These are phyloP conservation scores for Zygoascus flipseniorum DNA, from an alignment of 805 yeast genomes.

Conservation along the genomic window DNA sequence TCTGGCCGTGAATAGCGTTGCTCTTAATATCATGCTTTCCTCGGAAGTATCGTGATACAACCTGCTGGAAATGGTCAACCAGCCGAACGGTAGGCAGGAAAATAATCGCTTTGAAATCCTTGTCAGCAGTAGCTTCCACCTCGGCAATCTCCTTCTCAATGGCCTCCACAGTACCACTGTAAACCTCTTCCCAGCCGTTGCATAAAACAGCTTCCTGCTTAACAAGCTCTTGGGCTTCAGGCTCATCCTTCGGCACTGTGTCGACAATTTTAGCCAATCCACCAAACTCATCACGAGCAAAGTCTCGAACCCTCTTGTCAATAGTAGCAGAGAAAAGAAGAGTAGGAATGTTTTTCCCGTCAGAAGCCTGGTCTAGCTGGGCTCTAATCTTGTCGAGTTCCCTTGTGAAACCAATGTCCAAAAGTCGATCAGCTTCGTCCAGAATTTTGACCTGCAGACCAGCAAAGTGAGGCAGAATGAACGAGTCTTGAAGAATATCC, in stretches of 20 bases:
- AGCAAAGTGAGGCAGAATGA: constrained; percentile 39
- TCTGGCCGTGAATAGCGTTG: constrained; percentile 56
- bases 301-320: constrained; percentile 52
- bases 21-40: constrained; percentile 3
- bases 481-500: constrained; percentile 45
- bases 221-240: constrained; percentile 72
- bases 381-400: constrained; percentile 53
- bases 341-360: constrained; percentile 39
- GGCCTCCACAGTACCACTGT: constrained; percentile 44
- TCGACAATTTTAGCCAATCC: constrained; percentile 40
- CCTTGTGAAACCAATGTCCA: constrained; percentile 68
- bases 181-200: constrained; percentile 46
- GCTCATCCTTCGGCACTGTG: constrained; percentile 64
- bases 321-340: constrained; percentile 85
- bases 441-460: constrained; percentile 57
- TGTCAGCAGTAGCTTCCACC: constrained; percentile 15
- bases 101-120: constrained; percentile 63
- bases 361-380: constrained; percentile 32
- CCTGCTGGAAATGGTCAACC: constrained; percentile 47
- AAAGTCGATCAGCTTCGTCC: constrained; percentile 88
- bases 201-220: constrained; percentile 57
- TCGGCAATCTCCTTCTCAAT: constrained; percentile 34
- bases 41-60: constrained; percentile 28
- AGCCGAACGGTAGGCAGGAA: constrained; percentile 72
- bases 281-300: constrained; percentile 47